Percentiles rank a stretch among this genome's conserved stretches.
These are phyloP conservation scores for Aspergillus udagawae DNA, from an alignment of 2,329 filamentous ascomycete species.

Conservation along the genomic window DNA sequence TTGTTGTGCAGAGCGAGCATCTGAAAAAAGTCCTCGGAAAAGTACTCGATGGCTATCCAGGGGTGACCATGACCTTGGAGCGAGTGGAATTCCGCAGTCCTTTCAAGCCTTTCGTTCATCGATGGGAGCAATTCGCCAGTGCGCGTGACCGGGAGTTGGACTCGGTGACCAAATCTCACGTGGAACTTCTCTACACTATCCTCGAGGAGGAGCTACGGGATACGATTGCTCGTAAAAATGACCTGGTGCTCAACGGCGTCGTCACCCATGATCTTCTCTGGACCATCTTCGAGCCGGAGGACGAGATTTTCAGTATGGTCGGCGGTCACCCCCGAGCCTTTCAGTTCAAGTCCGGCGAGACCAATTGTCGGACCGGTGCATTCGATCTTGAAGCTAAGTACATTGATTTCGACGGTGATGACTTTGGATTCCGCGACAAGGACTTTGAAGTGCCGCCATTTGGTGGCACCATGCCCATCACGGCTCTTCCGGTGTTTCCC, in stretches of 20 bases:
- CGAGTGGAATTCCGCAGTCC: conserved; percentile 58
- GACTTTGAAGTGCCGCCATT: conserved; percentile 9
- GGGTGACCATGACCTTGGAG: conserved; percentile 57
- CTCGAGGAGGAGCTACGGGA: conserved; percentile 51
- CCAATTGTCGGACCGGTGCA: conserved; percentile 3
- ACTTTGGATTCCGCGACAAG: conserved; percentile 12
- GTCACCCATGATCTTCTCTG: conserved; percentile 49
- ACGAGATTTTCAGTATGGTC: conserved; percentile 8
- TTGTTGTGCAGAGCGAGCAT: conserved; percentile 61
- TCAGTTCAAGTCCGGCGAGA: not conserved
- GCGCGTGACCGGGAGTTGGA: conserved; percentile 44
- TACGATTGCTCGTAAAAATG: conserved; percentile 47
- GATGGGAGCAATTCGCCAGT: conserved; percentile 52
- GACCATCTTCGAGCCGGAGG: conserved; percentile 36
- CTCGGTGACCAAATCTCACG: conserved; percentile 43
- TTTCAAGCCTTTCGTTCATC: conserved; percentile 63
- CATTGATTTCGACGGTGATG: conserved; percentile 18
- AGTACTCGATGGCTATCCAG: conserved; percentile 56
- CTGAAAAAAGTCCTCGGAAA: conserved; percentile 55
- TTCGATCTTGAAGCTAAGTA: conserved; percentile 8
- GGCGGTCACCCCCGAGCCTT: conserved; percentile 9
- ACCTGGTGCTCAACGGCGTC: conserved; percentile 51
- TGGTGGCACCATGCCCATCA: conserved; percentile 40
- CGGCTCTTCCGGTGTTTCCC: conserved; percentile 41
- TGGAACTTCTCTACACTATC: conserved; percentile 46